phyloP scores from a whole-genome alignment of 2,329 filamentous ascomycete genomes.

The Didymella pomorum region DNA sequence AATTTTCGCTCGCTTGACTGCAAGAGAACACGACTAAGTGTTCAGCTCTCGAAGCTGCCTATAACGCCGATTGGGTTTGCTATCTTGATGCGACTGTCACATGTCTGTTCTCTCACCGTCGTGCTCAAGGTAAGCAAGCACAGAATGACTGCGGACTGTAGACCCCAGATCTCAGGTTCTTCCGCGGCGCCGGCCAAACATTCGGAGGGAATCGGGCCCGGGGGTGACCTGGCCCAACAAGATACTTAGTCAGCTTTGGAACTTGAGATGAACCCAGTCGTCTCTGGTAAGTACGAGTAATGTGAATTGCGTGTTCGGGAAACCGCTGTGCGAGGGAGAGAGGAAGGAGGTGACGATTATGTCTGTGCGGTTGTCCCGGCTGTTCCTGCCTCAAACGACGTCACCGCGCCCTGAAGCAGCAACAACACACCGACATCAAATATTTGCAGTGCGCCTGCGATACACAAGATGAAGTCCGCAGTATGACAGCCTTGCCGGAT shows the following conservation, averaged over 20 bases:
- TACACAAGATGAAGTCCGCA: neutral
- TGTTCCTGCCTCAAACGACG: slow-evolving; percentile 5
- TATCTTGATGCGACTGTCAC: neutral
- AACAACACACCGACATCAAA: neutral
- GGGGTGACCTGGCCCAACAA: neutral
- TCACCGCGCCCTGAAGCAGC: slow-evolving; percentile 2
- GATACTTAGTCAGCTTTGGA: neutral
- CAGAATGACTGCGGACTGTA: neutral
- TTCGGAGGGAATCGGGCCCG: slow-evolving; percentile 3
- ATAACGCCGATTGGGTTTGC: neutral
- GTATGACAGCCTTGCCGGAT: slow-evolving; percentile 11
- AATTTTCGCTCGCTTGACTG: too few relatives aligned
- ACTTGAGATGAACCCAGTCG: neutral
- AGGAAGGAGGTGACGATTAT: neutral
- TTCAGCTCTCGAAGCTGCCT: neutral
- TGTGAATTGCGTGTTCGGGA: neutral
- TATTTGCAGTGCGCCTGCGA: neutral
- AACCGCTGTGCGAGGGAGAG: neutral
- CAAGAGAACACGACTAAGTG: neutral
- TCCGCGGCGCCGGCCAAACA: neutral
- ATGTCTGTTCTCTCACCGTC: neutral
- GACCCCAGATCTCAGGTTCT: too few relatives aligned
- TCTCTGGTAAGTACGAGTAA: neutral
- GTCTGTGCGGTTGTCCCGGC: slow-evolving; percentile 6
- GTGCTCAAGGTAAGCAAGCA: slow-evolving; percentile 1